Evolutionary conservation across 306 rosid species (phyloP), one percentile per base, ranked within the genome.

Genomic region (Lathyrus tuberosus): DNA sequence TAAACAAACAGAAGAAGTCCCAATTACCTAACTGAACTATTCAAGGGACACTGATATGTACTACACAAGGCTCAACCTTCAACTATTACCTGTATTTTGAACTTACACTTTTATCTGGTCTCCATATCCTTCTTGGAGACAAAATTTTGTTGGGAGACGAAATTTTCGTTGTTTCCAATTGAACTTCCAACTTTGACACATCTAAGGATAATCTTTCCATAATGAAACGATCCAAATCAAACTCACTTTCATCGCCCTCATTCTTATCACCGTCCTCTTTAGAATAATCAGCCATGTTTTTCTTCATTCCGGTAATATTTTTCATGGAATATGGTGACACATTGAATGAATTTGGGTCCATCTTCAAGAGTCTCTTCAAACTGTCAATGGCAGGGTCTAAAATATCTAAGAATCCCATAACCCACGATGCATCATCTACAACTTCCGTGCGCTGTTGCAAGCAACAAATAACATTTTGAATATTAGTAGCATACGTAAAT

Each of bases 401-500:
- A 65, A 94, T 86, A 81, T 90, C 96, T 49, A 93, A 76, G 71
- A 93, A 80, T 67, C 97, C 97, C 90, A 83, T 90, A 76, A 84
- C 95, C 98, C 96, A 94, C 10, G 97, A 87, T 72, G 97, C 94
- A 84, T 94, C 98, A 65, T 88, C 97, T 22, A 94, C 97, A 43
- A 94, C 90, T 88, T 94, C 98, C 0, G 96, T 85, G 40, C 98
- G 87, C 98, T 94, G 94, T 75, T 30, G 70, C 66, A 76, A 38
- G 56, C 61, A 79, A 86, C 53, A 54, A 71, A 65, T 35, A 20
- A 20, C 22, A 20, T 20, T 20, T 20, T 20, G 22, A 20, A 20
- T 20, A 20, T 20, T 20, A 20, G 22, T 20, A 20, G 22, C 22
- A 0, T 20, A 0, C 22, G 1, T 20, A 20, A 20, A 20, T 20